phyloP scores from a whole-genome alignment of 805 yeast genomes.

The Metschnikowia noctiluminum region DNA sequence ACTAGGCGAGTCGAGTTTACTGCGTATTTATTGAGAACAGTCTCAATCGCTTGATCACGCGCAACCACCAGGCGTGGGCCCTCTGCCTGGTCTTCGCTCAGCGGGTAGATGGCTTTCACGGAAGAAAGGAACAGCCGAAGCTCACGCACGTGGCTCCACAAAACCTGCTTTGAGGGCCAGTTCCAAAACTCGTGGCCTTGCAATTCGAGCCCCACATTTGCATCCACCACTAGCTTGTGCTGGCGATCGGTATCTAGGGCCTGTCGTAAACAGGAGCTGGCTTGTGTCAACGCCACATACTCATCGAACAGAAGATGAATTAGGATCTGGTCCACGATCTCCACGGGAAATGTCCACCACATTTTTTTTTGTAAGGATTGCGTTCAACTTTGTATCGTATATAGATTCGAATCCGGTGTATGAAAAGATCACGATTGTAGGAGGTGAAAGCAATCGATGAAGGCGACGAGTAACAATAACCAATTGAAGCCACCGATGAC shows the following conservation, averaged over 20 bases:
- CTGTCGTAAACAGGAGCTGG: conserved; percentile 8
- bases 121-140: neutral
- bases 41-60: neutral
- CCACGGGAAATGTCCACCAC: conserved; percentile 19
- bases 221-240: conserved; percentile 6
- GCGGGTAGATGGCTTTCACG: neutral
- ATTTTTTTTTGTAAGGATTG: neutral
- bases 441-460: too few relatives aligned
- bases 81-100: neutral
- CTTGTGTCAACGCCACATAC: conserved; percentile 14
- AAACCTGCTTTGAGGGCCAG: neutral
- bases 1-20: neutral
- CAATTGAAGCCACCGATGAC: too few relatives aligned
- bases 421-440: too few relatives aligned
- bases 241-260: conserved; percentile 7
- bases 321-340: conserved; percentile 12
- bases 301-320: conserved; percentile 9
- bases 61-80: neutral
- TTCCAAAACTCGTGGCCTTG: conserved; percentile 1
- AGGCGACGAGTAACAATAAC: too few relatives aligned
- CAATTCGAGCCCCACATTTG: conserved; percentile 5
- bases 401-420: too few relatives aligned
- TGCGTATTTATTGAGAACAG: neutral
- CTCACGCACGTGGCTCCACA: neutral
- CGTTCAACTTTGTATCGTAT: too few relatives aligned